Conservation (phyloP, 768 basidiomycete species). For the Cyclocybe cylindracea region DNA sequence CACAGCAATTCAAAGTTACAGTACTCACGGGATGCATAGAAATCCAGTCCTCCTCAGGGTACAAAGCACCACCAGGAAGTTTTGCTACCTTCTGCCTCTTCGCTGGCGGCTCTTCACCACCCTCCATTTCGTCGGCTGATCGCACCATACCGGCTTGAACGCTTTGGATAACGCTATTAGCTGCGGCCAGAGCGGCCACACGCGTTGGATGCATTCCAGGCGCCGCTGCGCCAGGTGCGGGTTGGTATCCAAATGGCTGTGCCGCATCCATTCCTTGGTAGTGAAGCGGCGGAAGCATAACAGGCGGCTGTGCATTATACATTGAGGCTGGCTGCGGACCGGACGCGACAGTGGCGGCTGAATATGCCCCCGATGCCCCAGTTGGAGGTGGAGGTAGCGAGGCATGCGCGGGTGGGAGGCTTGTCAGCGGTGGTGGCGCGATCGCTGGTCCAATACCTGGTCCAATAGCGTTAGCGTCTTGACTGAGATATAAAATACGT, state of each 20-base stretch:
- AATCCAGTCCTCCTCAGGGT: slow-evolving; percentile 90
- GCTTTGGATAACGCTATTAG: slow-evolving; percentile 45
- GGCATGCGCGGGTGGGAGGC: slow-evolving; percentile 67
- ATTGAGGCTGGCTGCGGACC: slow-evolving; percentile 88
- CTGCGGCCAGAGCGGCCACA: slow-evolving; percentile 58
- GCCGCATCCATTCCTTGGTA: slow-evolving; percentile 78
- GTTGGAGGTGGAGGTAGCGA: slow-evolving; percentile 76
- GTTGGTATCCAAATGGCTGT: slow-evolving; percentile 81
- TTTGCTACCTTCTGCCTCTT: slow-evolving; percentile 90
- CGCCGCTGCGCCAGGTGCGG: slow-evolving; percentile 18
- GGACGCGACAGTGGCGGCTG: slow-evolving; percentile 86
- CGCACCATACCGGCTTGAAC: slow-evolving; percentile 74
- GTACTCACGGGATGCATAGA: slow-evolving; percentile 76
- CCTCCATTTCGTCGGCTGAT: slow-evolving; percentile 82
- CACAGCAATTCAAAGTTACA: slow-evolving; percentile 1
- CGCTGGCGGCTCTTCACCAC: slow-evolving; percentile 63
- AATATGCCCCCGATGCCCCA: slow-evolving; percentile 53
- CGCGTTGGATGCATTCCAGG: slow-evolving; percentile 71
- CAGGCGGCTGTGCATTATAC: slow-evolving; percentile 59
- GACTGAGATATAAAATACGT: slow-evolving; percentile 36
- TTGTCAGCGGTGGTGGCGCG: slow-evolving; percentile 64
- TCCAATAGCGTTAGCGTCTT: slow-evolving; percentile 79
- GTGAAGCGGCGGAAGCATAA: slow-evolving; percentile 84
- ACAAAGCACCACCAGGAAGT: slow-evolving; percentile 79
- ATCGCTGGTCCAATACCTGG: slow-evolving; percentile 86